Evolutionary conservation across 2,329 filamentous ascomycete genomes (phyloP), one percentile per base, ranked within the genome.

Genomic region (Penicillium brasilianum): DNA sequence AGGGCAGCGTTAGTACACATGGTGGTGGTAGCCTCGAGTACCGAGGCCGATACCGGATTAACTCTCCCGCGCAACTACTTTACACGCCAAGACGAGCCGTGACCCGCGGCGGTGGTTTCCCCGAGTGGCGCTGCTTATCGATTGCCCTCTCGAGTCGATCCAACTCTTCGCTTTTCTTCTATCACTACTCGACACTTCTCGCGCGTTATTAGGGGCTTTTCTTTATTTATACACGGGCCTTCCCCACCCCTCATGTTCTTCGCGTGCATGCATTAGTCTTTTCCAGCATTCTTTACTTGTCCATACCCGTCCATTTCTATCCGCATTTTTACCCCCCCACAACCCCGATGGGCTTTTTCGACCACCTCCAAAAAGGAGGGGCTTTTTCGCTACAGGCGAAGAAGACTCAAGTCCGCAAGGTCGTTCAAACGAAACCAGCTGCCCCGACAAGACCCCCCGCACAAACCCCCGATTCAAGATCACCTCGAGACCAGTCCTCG

Each of bases 331-430:
- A 20, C 58, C 52, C 50, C 57, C 55, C 48, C 55, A 48, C 59
- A 39, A 46, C 61, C 68, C 62, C 63, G 60, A 80, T 80, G 78
- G 77, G 77, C 53, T 79, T 80, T 68, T 80, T 80, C 67, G 78
- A 80, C 63, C 76, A 80, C 63, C 73, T 80, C 61, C 77, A 80
- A 60, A 79, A 79, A 71, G 77, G 76, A 72, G 77, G 76, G 63
- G 72, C 69, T 36, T 78, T 78, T 56, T 76, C 76, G 41, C 70
- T 80, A 54, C 77, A 78, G 58, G 69, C 77, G 43, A 75, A 80
- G 58, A 79, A 76, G 43, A 68, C 76, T 28, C 76, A 80, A 60
- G 76, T 80, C 18, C 77, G 78, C 61, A 78, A 78, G 68, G 74
- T 80, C 48, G 76, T 76, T 30, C 75, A 80, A 60, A 66, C 72